Evolutionary conservation across 208 protist species (phyloP).

Genomic region (Zelonia costaricensis): DNA sequence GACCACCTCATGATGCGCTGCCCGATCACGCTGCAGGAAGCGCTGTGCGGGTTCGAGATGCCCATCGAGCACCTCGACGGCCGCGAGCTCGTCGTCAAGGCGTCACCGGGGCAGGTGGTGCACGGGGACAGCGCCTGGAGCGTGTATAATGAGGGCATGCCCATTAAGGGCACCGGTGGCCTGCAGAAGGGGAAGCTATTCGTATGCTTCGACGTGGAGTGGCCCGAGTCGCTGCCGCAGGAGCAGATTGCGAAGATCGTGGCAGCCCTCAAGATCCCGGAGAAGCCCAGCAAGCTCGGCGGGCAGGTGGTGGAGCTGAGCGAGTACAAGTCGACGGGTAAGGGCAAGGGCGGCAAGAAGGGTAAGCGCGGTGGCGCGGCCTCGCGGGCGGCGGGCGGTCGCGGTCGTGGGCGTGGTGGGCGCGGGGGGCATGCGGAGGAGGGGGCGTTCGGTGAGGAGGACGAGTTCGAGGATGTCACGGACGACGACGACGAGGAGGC

Average conservation of each 20-base stretch:
- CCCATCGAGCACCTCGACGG: conserved; percentile 91
- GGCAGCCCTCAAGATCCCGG: conserved; percentile 35
- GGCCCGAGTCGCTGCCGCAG: conserved; percentile 59
- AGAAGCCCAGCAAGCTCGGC: conserved; percentile 42
- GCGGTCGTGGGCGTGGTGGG: not conserved
- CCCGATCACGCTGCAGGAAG: conserved; percentile 91
- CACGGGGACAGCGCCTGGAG: conserved; percentile 70
- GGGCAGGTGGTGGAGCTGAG: conserved; percentile 69
- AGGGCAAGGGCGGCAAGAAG: conserved; percentile 22
- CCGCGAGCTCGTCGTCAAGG: conserved; percentile 68
- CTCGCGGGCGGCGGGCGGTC: conserved; percentile 6
- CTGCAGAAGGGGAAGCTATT: conserved; percentile 78
- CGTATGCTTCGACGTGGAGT: conserved; percentile 86
- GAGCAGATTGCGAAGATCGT: conserved; percentile 43
- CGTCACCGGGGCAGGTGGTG: conserved; percentile 73
- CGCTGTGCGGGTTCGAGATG: conserved; percentile 92
- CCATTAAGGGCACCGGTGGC: conserved; percentile 72
- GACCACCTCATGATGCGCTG: conserved; percentile 93
- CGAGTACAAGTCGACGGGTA: conserved; percentile 19
- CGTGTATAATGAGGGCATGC: conserved; percentile 91
- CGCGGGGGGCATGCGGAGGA: conserved; percentile 1
- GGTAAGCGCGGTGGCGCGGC: conserved; percentile 13
- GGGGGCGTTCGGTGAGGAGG: conserved; percentile 37
- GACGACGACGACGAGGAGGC: conserved; percentile 39
- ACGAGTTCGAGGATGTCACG: conserved; percentile 37